phyloP scores from a whole-genome alignment of 140 eudicot genomes.

The Stevia rebaudiana region DNA sequence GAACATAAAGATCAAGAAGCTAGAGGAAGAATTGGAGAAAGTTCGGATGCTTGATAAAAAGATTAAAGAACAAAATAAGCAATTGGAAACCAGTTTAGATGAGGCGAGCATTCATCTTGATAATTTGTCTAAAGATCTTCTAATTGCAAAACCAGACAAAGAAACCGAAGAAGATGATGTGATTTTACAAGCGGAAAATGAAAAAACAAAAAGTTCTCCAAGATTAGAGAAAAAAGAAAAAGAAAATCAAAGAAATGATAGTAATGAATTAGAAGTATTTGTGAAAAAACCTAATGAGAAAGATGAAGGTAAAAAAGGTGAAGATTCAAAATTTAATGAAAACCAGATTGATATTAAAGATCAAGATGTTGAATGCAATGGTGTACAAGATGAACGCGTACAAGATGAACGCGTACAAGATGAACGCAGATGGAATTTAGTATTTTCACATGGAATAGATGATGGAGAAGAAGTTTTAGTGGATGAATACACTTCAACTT shows the following conservation, averaged over 20 bases:
- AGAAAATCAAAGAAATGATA: slow-evolving; percentile 5
- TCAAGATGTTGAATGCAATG: slow-evolving; percentile 9
- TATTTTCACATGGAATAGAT: slow-evolving; percentile 40
- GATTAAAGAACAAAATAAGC: slow-evolving; percentile 21
- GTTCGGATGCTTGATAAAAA: slow-evolving; percentile 35
- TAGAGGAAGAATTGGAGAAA: slow-evolving; percentile 41
- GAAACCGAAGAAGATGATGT: slow-evolving; percentile 7
- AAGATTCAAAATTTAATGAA: slow-evolving; percentile 3
- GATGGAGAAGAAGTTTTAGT: slow-evolving; percentile 54
- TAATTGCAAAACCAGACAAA: slow-evolving; percentile 36
- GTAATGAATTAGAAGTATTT: not conserved
- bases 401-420: slow-evolving; percentile 33
- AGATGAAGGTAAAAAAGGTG: slow-evolving; percentile 11
- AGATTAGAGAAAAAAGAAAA: slow-evolving; percentile 8
- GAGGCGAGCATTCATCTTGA: slow-evolving; percentile 32
- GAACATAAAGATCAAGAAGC: slow-evolving; percentile 41
- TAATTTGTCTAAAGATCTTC: slow-evolving; percentile 34
- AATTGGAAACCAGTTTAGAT: slow-evolving; percentile 25
- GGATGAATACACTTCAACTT: slow-evolving; percentile 51
- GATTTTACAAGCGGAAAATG: not conserved
- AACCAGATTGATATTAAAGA: not conserved
- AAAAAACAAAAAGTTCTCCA: not conserved
- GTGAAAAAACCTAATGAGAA: slow-evolving; percentile 1
- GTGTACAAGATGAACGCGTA: slow-evolving; percentile 34
- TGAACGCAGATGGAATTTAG: slow-evolving; percentile 39